A percentile compares a stretch with the other conserved stretches of the same genome.
phyloP scores from a whole-genome alignment of 495 filamentous ascomycete species.

The Xylaria venustula region DNA sequence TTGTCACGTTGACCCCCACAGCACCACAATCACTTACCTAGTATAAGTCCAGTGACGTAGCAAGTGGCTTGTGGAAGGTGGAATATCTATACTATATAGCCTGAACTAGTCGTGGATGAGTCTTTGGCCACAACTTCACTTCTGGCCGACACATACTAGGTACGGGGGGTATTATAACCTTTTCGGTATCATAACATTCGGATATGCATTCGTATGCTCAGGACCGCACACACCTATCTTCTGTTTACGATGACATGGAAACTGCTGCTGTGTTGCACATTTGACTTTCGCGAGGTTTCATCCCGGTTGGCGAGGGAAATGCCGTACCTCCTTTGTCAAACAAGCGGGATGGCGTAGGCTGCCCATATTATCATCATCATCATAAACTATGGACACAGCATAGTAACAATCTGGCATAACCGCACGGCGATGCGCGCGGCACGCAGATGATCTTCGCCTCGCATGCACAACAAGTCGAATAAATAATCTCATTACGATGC shows the following conservation, averaged over 20 bases:
- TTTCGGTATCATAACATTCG: not conserved
- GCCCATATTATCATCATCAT: not conserved
- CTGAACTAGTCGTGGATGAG: not conserved
- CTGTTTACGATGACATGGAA: not conserved
- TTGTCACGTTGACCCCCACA: slow-evolving; percentile 7
- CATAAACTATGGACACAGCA: not conserved
- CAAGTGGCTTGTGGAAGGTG: not conserved
- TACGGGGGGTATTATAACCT: not conserved
- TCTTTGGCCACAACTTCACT: not conserved
- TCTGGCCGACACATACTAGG: not conserved
- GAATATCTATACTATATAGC: not conserved
- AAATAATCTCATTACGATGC: slow-evolving; percentile 1
- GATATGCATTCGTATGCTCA: not conserved
- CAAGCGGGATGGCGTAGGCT: slow-evolving; percentile 1
- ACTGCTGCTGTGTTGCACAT: not conserved
- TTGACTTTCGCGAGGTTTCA: slow-evolving; percentile 4
- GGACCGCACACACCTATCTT: not conserved
- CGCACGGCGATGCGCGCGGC: slow-evolving; percentile 11
- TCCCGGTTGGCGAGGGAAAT: slow-evolving; percentile 14
- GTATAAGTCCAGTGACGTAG: slow-evolving; percentile 6
- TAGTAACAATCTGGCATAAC: slow-evolving; percentile 9
- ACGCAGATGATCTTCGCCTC: slow-evolving; percentile 12
- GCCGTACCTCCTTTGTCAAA: slow-evolving; percentile 1
- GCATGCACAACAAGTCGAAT: slow-evolving; percentile 7
- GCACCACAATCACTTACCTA: not conserved